Evolutionary conservation across 139 green algal genomes (phyloP).

Genomic region (Chlamydomonas applanata): DNA sequence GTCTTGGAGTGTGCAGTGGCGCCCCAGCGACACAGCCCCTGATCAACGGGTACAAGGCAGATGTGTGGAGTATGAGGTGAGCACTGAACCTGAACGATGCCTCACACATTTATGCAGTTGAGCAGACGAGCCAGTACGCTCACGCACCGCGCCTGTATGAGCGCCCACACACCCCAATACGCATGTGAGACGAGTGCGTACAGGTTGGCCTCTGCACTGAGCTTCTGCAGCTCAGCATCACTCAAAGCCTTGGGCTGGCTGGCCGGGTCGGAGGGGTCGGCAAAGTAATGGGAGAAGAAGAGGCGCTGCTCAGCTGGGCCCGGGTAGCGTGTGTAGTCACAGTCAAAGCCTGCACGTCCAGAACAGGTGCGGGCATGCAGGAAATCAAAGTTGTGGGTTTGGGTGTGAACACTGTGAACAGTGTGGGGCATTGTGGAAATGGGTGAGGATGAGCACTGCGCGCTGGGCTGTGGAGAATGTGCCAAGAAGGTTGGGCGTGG

Average conservation of each 20-base stretch:
- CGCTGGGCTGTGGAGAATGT: no score
- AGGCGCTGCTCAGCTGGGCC: conserved; percentile 29
- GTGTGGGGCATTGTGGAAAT: no score
- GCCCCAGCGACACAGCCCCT: background rate
- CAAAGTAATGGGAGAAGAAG: conserved; percentile 76
- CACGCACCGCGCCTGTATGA: conserved; percentile 62
- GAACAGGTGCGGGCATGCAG: background rate
- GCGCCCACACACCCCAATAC: conserved; percentile 92
- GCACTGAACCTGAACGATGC: background rate
- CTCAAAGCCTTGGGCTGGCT: background rate
- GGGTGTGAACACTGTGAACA: no score
- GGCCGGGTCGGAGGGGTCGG: conserved; percentile 1
- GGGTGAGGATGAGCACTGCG: no score
- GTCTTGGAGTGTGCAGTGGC: background rate
- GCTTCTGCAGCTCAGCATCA: conserved; percentile 24
- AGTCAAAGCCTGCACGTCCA: conserved; percentile 78
- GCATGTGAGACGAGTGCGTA: conserved; percentile 84
- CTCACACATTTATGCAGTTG: background rate
- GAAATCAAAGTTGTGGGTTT: no score
- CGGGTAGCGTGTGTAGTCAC: conserved; percentile 76
- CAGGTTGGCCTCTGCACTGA: conserved; percentile 74
- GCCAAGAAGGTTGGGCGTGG: no score
- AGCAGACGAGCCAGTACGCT: background rate
- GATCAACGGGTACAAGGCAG: background rate
- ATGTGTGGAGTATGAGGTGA: no score